Evolutionary conservation across 2,329 filamentous ascomycete genomes (phyloP), one percentile per base, ranked within the genome.

Genomic region (Beauveria australis): DNA sequence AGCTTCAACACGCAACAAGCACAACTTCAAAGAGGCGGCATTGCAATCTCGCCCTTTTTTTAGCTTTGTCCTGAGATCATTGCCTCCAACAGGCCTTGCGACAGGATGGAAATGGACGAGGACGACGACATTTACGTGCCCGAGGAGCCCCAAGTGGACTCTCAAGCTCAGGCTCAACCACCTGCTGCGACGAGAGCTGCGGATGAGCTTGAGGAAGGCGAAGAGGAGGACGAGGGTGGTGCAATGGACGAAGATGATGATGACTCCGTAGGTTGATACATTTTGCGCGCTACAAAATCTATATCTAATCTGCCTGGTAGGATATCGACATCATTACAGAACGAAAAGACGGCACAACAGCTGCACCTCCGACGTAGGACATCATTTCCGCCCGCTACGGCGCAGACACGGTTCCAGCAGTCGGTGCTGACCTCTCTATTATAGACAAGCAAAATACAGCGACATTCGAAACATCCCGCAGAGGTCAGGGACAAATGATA

Each of bases 271-370:
- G 16, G 71, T 61, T 2, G 10, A 19, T 18, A 49, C 56, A 19
- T 6, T 53, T 26, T 12, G 22, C 3, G 7, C 22, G 9, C 16
- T 22, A 1, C 30, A 3, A 22, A 7, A 19, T 10, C 24, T 5
- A 37, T 24, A 3, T 24, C 41, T 51, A 12, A 65, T 52, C 53
- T 3, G 6, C 8, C 53, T 19, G 56, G 3, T 62, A 87, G 81
- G 85, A 88, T 63, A 85, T 88, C 68, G 85, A 88, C 65, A 88
- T 88, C 66, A 85, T 88, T 67, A 87, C 82, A 22, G 85, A 87
- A 69, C 78, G 83, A 62, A 87, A 86, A 75, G 85, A 88, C 67
- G 83, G 83, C 68, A 79, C 81, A 60, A 85, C 83, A 63, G 78
- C 84, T 60, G 79, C 81, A 56, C 81, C 84, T 56, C 80, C 83